Base-by-base conservation (phyloP, 2,329 filamentous ascomycete species). In the Ophiostoma angusticollis region DNA sequence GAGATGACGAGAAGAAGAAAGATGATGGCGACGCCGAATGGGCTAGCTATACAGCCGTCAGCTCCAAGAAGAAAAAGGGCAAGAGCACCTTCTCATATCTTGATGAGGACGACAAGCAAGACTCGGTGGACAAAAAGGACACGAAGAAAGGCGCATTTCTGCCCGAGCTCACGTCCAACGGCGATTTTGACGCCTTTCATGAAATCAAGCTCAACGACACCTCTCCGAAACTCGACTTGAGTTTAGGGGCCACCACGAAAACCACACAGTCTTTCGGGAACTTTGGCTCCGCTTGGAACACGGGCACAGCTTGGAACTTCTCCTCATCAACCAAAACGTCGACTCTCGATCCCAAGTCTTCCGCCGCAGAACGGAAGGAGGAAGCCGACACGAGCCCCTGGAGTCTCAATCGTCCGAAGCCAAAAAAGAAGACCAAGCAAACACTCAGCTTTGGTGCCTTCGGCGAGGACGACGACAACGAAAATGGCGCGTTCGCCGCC, bases 141-240 rank as follows among this genome's bases (percentile, higher is more conserved):
- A 47, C 47, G 19, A 46, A 48, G 19, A 50, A 50, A 8, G 47
- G 47, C 5, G 31, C 41, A 3, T 23, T 38, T 3, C 29, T 44
- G 3, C 37, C 38, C 7, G 42, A 45, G 8, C 40, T 35, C n/a
- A 48, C 27, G 30, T 52, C 42, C 11, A 44, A 54, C 3, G 49
- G 53, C 17, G 65, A 64, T 34, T 59, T 67, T 31, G 68, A 71
- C 40, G 59, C 67, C n/a, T 83, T 84, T 48, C 68, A 81, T 31
- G 78, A 84, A 21, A 74, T 85, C 47, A 80, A 74, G 50, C 57
- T 84, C 19, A 70, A 77, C 47, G 75, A 79, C 40, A 52, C 59
- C 9, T 19, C 61, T n/a, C 71, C 74, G 1, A 16, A 34, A 3
- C 24, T 75, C 12, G 68, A 63, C 43, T 67, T 76, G 49, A 68